Percentiles rank a stretch among this genome's conserved stretches.
Conservation (phyloP, 345 rosid species). For the Turritis glabra region DNA sequence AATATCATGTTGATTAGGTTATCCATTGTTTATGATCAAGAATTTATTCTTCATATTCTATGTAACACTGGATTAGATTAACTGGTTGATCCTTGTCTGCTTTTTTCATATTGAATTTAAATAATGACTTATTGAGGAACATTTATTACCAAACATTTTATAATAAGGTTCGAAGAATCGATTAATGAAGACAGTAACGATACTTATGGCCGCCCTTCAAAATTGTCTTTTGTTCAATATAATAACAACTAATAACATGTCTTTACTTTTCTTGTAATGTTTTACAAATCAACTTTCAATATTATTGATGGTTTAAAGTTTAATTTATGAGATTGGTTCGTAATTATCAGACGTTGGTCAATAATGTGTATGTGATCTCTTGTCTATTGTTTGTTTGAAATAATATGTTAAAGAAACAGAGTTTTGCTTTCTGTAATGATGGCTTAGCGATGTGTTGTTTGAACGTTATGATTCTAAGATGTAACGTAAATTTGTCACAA, state of each 20-base stretch:
- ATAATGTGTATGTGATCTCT: background rate
- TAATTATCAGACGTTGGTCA: background rate
- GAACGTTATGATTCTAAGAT: background rate
- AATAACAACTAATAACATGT: background rate
- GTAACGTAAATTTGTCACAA: background rate
- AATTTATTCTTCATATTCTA: conserved; percentile 1
- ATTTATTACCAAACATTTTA: background rate
- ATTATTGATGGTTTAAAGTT: background rate
- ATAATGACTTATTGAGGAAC: background rate
- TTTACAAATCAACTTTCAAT: background rate
- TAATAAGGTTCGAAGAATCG: conserved; percentile 17
- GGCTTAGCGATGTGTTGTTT: background rate
- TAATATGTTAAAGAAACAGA: background rate
- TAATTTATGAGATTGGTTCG: background rate
- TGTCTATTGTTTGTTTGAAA: background rate
- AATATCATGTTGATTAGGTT: conserved; percentile 1
- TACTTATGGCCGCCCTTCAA: conserved; percentile 6
- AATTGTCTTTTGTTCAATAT: background rate
- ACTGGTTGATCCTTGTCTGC: background rate
- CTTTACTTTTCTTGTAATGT: background rate
- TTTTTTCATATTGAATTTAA: background rate
- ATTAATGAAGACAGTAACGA: background rate
- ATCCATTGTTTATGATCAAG: conserved; percentile 2
- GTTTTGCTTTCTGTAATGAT: background rate
- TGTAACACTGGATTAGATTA: background rate